Percentiles rank a stretch among this genome's conserved stretches.
Conservation (phyloP, 768 basidiomycete genomes). For the Suillus fuscotomentosus region DNA sequence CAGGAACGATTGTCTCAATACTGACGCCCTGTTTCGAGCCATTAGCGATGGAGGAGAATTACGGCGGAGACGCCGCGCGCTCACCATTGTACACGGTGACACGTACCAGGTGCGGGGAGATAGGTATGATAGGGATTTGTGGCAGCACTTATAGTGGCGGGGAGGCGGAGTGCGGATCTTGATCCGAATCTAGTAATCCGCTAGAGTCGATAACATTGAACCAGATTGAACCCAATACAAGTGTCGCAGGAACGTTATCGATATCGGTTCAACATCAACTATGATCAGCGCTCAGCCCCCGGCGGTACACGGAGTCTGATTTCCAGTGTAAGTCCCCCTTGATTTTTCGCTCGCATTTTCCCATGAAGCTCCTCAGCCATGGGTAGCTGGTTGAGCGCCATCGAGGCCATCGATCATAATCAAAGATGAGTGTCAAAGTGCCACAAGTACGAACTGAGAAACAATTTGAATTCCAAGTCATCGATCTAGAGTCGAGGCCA, state of each 20-base stretch:
- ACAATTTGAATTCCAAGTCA: constrained; percentile 10
- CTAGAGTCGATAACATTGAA: constrained; percentile 9
- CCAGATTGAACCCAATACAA: constrained; percentile 6
- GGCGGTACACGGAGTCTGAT: background rate
- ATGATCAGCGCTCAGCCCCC: background rate
- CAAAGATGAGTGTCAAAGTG: background rate
- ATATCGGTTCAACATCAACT: constrained; percentile 7
- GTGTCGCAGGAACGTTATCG: constrained; percentile 7
- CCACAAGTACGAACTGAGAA: constrained; percentile 1
- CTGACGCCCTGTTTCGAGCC: constrained; percentile 59
- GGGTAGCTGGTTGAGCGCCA: background rate
- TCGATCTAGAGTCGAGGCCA: constrained; percentile 21
- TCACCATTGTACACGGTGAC: constrained; percentile 32
- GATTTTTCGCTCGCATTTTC: background rate
- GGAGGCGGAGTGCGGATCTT: constrained; percentile 70
- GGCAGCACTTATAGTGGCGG: constrained; percentile 40
- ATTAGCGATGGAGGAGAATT: constrained; percentile 3
- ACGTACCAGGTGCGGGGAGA: constrained; percentile 26
- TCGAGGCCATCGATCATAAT: background rate
- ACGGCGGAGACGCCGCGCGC: constrained; percentile 9
- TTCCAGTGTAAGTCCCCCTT: background rate
- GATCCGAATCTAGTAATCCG: constrained; percentile 53
- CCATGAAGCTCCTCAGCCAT: background rate
- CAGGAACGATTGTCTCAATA: constrained; percentile 54
- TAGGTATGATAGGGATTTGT: constrained; percentile 19